These are phyloP conservation scores for Sporothrix brunneoviolacea DNA, from an alignment of 2,329 filamentous ascomycete species.

Conservation along the genomic window DNA sequence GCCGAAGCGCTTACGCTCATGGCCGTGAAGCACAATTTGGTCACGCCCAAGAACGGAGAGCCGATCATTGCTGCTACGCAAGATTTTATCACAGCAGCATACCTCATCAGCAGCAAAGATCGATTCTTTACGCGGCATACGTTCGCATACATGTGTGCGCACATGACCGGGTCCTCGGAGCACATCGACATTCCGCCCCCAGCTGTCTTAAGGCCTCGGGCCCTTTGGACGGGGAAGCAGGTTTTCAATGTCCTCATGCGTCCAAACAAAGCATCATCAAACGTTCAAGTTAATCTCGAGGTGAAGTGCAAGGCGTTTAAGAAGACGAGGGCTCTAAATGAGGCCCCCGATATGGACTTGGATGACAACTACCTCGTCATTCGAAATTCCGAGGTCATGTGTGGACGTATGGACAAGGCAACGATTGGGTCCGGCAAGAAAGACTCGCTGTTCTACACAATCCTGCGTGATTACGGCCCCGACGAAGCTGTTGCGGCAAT, in stretches of 20 bases:
- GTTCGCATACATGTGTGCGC: conserved; percentile 84
- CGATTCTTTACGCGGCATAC: conserved; percentile 82
- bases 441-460: conserved; percentile 94
- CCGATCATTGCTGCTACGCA: conserved; percentile 99
- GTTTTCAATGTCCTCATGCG: conserved; percentile 79
- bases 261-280: conserved; percentile 73
- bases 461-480: conserved; percentile 89
- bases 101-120: conserved; percentile 85
- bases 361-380: conserved; percentile 90
- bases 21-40: conserved; percentile 95
- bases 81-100: conserved; percentile 96
- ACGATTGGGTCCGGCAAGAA: conserved; percentile 96
- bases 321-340: conserved; percentile 47
- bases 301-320: conserved; percentile 82
- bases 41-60: conserved; percentile 94
- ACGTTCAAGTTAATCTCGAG: conserved; percentile 87
- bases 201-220: conserved; percentile 75
- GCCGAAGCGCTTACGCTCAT: conserved; percentile 94
- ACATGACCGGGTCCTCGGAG: conserved; percentile 72
- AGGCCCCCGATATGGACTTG: conserved; percentile 65
- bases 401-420: conserved; percentile 94
- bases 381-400: conserved; percentile 96
- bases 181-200: conserved; percentile 81
- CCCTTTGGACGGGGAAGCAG: conserved; percentile 92
- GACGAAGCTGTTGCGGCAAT: conserved; percentile 84